Evolutionary conservation across 768 basidiomycete genomes (phyloP), one percentile per base, ranked within the genome.

Genomic region (Xanthoconium purpureum): DNA sequence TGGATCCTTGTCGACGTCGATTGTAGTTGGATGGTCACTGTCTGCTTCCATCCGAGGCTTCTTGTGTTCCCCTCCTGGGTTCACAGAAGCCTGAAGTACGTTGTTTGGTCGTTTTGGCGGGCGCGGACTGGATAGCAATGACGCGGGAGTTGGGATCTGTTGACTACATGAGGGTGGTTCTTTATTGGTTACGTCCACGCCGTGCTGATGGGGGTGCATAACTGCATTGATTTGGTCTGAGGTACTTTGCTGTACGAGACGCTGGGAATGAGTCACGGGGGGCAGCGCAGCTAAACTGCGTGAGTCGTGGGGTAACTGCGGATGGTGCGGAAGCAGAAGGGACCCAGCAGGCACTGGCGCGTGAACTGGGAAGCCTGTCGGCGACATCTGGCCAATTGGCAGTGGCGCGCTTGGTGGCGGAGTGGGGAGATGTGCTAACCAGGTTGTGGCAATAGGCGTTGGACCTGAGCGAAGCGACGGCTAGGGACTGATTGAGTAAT

Each of bases 31-130:
- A n/a, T 29, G 15, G 11, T 6, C 46, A 18, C 15, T 17, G 28
- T 50, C 55, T 29, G 33, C 61, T 40, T 66, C 63, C 0, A 58
- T 47, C n/a, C 67, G 66, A 30, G 53, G 43, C 24, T 58, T 71
- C 50, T 69, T 69, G 5, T 24, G 47, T 18, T 56, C 61, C 39
- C 36, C 63, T 58, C 5, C 59, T 6, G 56, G 58, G 47, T 33
- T 46, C 11, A 32, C 18, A 15, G 47, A 48, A 39, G 47, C 43
- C 46, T 58, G 59, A 9, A 51, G 5, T 24, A 56, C 65, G 28
- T 57, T 47, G 20, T 29, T 63, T 29, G 61, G 46, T 45, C 69
- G 65, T 29, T 70, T 70, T 38, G 39, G 40, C 40, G 53, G 39
- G 15, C 48, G 56, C 12, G 52, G 50, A 17, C 33, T 57, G 2